phyloP scores from a whole-genome alignment of 257 asterid species.

The Coffea eugenioides region DNA sequence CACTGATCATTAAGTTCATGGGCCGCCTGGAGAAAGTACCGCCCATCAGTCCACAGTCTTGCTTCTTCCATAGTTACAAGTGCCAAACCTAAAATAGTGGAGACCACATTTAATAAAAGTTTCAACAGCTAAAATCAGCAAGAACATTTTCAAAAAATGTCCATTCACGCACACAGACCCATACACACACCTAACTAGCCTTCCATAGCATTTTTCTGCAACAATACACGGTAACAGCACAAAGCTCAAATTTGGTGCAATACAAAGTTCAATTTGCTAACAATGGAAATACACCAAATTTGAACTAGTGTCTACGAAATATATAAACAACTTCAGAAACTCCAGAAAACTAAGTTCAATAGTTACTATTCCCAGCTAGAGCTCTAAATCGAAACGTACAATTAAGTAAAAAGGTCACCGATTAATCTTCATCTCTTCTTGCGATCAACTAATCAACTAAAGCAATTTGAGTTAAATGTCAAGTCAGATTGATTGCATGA shows the following conservation, averaged over 20 bases:
- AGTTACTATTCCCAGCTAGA: neutral
- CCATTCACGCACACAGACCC: neutral
- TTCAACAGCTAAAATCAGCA: neutral
- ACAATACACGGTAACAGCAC: neutral
- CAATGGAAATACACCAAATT: neutral
- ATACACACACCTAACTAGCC: neutral
- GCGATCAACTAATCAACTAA: neutral
- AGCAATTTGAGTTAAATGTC: neutral
- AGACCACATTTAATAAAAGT: constrained; percentile 1
- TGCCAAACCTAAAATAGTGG: constrained; percentile 66
- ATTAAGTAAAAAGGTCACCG: neutral
- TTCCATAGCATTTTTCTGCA: neutral
- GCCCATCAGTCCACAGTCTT: constrained; percentile 91
- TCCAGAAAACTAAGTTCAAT: neutral
- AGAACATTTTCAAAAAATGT: neutral
- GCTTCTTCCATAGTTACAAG: constrained; percentile 79
- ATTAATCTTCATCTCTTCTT: neutral
- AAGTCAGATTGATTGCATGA: neutral
- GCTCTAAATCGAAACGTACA: neutral
- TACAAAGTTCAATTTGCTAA: neutral
- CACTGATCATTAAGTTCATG: constrained; percentile 77
- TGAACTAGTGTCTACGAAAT: neutral
- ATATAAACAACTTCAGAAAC: neutral
- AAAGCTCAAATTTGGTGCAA: too few relatives aligned
- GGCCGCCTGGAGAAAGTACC: constrained; percentile 90